These are phyloP conservation scores for Huntiella decipiens DNA, from an alignment of 2,329 filamentous ascomycete species.

Conservation along the genomic window DNA sequence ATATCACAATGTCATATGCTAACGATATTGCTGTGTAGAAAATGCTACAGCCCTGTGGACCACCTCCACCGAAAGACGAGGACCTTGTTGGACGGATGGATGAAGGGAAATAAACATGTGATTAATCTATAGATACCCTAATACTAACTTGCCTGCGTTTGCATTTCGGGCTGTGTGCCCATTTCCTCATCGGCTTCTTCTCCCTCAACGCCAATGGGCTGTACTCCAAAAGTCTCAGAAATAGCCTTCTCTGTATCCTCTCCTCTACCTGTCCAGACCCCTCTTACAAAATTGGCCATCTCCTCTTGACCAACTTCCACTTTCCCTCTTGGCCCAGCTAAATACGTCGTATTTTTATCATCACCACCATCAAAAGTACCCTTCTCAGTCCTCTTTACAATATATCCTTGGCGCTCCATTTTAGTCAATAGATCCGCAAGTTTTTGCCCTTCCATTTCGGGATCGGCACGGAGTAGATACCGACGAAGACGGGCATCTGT, in stretches of 20 bases:
- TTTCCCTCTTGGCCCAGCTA: conserved; percentile 68
- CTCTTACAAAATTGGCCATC: conserved; percentile 49
- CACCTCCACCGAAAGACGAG: conserved; percentile 36
- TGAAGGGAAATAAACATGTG: conserved; percentile 6
- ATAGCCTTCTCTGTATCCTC: conserved; percentile 41
- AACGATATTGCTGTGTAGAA: conserved; percentile 25
- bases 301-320: conserved; percentile 66
- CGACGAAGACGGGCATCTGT: conserved; percentile 62
- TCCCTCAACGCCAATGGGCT: conserved; percentile 13
- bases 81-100: conserved; percentile 16
- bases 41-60: conserved; percentile 45
- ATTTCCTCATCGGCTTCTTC: conserved; percentile 15
- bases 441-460: conserved; percentile 55
- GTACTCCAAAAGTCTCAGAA: conserved; percentile 39
- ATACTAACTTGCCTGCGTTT: neutral
- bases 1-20: neutral
- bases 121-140: neutral
- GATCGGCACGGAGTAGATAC: conserved; percentile 55
- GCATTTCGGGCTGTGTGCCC: conserved; percentile 7
- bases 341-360: conserved; percentile 63
- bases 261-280: conserved; percentile 35
- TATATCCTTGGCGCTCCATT: conserved; percentile 67
- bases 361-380: conserved; percentile 19
- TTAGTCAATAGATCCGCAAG: conserved; percentile 57
- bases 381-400: conserved; percentile 54